These are phyloP conservation scores for Byssothecium circinans DNA, from an alignment of 2,329 filamentous ascomycete species.

Conservation along the genomic window DNA sequence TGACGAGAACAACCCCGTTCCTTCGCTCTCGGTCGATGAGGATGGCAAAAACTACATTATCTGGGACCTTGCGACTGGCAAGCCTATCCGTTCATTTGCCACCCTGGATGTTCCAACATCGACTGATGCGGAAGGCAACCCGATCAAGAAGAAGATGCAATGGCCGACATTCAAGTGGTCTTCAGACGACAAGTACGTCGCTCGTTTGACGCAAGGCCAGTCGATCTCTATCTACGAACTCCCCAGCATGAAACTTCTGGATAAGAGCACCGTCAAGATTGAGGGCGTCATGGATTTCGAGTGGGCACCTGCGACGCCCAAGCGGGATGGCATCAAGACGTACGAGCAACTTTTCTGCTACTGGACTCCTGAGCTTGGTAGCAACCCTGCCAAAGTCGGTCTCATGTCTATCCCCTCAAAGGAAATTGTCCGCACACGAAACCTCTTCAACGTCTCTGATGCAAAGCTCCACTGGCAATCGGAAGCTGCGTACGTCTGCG, in stretches of 20 bases:
- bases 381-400: slow-evolving; percentile 95
- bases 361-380: slow-evolving; percentile 98
- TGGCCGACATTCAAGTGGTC: slow-evolving; percentile 99
- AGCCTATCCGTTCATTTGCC: slow-evolving; percentile 89
- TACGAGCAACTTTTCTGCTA: slow-evolving; percentile 98
- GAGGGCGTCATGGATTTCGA: slow-evolving; percentile 98
- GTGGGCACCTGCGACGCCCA: slow-evolving; percentile 84
- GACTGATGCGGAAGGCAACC: slow-evolving; percentile 63
- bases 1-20: slow-evolving; percentile 81
- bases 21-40: slow-evolving; percentile 75
- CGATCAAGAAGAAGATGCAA: slow-evolving; percentile 86
- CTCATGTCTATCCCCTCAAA: slow-evolving; percentile 96
- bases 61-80: slow-evolving; percentile 90
- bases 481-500: slow-evolving; percentile 88
- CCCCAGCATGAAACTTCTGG: slow-evolving; percentile 84
- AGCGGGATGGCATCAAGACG: slow-evolving; percentile 80
- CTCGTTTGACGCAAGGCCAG: slow-evolving; percentile 81
- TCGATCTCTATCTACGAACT: slow-evolving; percentile 91
- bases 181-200: slow-evolving; percentile 94
- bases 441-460: slow-evolving; percentile 96
- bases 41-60: slow-evolving; percentile 99
- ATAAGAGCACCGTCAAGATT: slow-evolving; percentile 92
- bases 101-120: slow-evolving; percentile 78
- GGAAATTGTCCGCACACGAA: slow-evolving; percentile 89
- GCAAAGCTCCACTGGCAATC: slow-evolving; percentile 99